phyloP scores from a whole-genome alignment of 495 filamentous ascomycete genomes.

The Aspergillus hancockii region DNA sequence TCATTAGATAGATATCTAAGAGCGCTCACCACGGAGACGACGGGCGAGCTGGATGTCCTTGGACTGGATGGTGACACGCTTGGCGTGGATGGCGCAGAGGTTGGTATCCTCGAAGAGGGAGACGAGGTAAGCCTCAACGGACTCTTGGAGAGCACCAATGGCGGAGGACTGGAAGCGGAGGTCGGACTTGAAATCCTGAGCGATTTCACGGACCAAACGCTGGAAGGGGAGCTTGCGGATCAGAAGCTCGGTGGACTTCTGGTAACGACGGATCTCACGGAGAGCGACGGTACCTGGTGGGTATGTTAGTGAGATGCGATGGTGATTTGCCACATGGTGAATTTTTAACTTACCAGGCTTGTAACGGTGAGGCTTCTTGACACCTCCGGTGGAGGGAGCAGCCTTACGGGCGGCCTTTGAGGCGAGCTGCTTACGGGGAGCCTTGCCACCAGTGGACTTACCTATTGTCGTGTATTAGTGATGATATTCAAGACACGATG shows the following conservation, averaged over 20 bases:
- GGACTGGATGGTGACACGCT: conserved; percentile 95
- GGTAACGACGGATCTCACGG: conserved; percentile 99
- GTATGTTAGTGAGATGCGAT: conserved; percentile 33
- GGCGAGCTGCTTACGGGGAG: conserved; percentile 96
- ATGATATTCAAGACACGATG: conserved; percentile 18
- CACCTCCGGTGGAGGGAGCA: conserved; percentile 76
- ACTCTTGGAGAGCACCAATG: conserved; percentile 99
- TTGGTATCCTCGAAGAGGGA: conserved; percentile 99
- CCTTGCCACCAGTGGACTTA: conserved; percentile 99
- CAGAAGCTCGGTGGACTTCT: conserved; percentile 99
- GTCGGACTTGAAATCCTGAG: conserved; percentile 99
- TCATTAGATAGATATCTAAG: conserved; percentile 49
- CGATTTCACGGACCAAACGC: conserved; percentile 99
- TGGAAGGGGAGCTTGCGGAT: conserved; percentile 99
- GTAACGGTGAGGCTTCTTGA: conserved; percentile 99
- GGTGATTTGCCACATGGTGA: conserved; percentile 9
- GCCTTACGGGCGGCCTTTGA: conserved; percentile 82
- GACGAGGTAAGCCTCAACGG: conserved; percentile 99
- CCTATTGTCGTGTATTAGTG: conserved; percentile 47
- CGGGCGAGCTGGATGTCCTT: conserved; percentile 98
- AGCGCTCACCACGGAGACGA: conserved; percentile 94
- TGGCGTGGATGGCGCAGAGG: conserved; percentile 99
- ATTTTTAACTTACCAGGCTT: conserved; percentile 88
- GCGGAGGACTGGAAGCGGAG: conserved; percentile 99
- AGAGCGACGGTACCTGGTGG: conserved; percentile 94